Base-by-base conservation (phyloP, 1,139 yeast genomes). In the Yamadazyma sp. region DNA sequence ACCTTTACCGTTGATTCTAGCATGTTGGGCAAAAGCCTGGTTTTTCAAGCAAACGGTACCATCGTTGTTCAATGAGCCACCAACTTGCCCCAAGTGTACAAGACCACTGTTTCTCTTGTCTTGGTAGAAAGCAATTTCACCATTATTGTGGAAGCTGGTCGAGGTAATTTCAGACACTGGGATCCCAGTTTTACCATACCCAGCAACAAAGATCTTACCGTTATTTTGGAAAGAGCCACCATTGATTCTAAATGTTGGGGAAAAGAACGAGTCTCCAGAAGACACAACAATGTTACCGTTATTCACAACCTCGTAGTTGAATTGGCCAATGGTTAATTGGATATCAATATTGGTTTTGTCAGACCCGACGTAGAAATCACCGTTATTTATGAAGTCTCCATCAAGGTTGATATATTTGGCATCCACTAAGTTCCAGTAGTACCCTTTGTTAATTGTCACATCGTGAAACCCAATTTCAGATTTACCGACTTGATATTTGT, bases 11-110 rank as follows among this genome's bases (percentile, higher is more conserved):
- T 25, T 17, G 31, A 64, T 53, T 12, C 39, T 37, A 17, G 64
- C 53, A 14, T 56, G 38, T 43, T 62, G 67, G 28, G 44, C 46
- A 44, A 56, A 63, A 11, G 43, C 53, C 30, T 51, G 49, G 37
- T 58, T 54, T 31, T 45, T 44, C 33, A 63, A 51, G 53, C 69
- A 64, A 39, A 64, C 60, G 30, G 57, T 55, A 47, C 68, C 69
- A 32, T 50, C 49, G 40, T 64, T 64, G 17, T 43, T 40, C 34
- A 48, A 39, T 4, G 41, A 36, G 10, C 39, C 38, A 46, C 44
- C 42, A 18, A 41, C 36, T 31, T 39, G 40, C 23, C 69, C 67
- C 17, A 61, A 53, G 16, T 46, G 42, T 27, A 55, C 58, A 7
- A 38, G 25, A 7, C 59, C 60, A 16, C 48, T 25, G 31, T 48